Percentiles rank a stretch among this genome's conserved stretches.
phyloP scores from a whole-genome alignment of 768 basidiomycete species.

The Coprinopsis marcescibilis region DNA sequence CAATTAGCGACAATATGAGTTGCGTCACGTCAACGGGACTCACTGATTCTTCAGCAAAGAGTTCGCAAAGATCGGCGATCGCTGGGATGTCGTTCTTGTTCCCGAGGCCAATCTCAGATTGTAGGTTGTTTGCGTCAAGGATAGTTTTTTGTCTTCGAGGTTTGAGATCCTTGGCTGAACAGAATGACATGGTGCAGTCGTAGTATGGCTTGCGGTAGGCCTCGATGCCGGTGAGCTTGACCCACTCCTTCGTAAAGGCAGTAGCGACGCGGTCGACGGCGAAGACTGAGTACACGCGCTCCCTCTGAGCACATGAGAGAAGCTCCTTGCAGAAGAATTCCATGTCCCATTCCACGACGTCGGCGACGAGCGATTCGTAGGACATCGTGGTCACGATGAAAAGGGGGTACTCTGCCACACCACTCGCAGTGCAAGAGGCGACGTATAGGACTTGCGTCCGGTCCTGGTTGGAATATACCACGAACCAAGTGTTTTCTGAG shows the following conservation, averaged over 20 bases:
- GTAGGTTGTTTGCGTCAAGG: slow-evolving; percentile 6
- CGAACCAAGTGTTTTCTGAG: slow-evolving; percentile 31
- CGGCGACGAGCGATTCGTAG: slow-evolving; percentile 29
- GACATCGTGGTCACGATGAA: slow-evolving; percentile 53
- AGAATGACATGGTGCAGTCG: slow-evolving; percentile 50
- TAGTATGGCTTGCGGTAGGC: slow-evolving; percentile 48
- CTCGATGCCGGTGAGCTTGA: slow-evolving; percentile 34
- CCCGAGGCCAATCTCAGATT: slow-evolving; percentile 41
- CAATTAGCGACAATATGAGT: slow-evolving; percentile 4
- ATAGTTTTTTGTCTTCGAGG: slow-evolving; percentile 16
- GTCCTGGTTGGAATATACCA: slow-evolving; percentile 17
- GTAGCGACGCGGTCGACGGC: slow-evolving; percentile 41
- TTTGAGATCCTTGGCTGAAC: slow-evolving; percentile 32
- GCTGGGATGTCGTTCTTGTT: slow-evolving; percentile 25
- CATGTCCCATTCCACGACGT: slow-evolving; percentile 36
- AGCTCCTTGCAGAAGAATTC: slow-evolving; percentile 36
- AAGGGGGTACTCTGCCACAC: slow-evolving; percentile 56
- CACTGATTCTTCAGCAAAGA: slow-evolving; percentile 57
- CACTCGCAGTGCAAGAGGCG: slow-evolving; percentile 52
- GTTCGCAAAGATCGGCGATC: slow-evolving; percentile 44
- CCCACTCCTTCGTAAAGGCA: slow-evolving; percentile 47
- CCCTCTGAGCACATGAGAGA: slow-evolving; percentile 21
- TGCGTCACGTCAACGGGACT: slow-evolving; percentile 17
- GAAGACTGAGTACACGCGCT: slow-evolving; percentile 63
- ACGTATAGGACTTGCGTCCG: slow-evolving; percentile 40